Evolutionary conservation across 352 stramenopile genomes (phyloP).

Genomic region (Phytophthora fragariae): DNA sequence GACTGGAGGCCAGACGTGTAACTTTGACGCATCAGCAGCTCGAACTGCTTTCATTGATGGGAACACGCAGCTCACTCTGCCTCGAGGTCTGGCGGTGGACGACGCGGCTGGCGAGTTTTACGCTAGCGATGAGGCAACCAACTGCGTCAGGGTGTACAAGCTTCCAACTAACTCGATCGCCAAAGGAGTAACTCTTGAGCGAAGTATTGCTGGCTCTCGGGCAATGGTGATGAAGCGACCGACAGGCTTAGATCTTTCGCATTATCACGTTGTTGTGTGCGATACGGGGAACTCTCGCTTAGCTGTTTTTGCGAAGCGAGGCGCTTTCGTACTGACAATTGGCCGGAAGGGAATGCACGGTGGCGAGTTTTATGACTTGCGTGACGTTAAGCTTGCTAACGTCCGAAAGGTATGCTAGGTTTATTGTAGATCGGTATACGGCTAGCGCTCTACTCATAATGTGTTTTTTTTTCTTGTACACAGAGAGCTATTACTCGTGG

Average conservation of each 20-base stretch:
- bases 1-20: slow-evolving; percentile 7
- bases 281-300: slow-evolving; percentile 65
- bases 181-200: slow-evolving; percentile 32
- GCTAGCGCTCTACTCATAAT: background rate
- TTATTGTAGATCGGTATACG: background rate
- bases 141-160: slow-evolving; percentile 61
- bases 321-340: slow-evolving; percentile 54
- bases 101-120: slow-evolving; percentile 68
- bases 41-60: slow-evolving; percentile 31
- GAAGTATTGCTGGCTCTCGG: slow-evolving; percentile 29
- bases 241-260: slow-evolving; percentile 59
- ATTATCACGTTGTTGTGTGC: slow-evolving; percentile 75
- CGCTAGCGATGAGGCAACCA: slow-evolving; percentile 57
- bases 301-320: slow-evolving; percentile 64
- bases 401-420: slow-evolving; percentile 58
- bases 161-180: slow-evolving; percentile 26
- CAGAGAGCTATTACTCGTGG: slow-evolving; percentile 59
- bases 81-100: slow-evolving; percentile 54
- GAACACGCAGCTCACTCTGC: slow-evolving; percentile 18
- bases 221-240: slow-evolving; percentile 45
- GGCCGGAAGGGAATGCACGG: slow-evolving; percentile 46
- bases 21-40: slow-evolving; percentile 29
- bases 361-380: slow-evolving; percentile 56
- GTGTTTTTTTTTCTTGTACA: background rate
- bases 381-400: slow-evolving; percentile 65